Conservation (phyloP, 2,329 filamentous ascomycete species). For the Diaporthe sp. region DNA sequence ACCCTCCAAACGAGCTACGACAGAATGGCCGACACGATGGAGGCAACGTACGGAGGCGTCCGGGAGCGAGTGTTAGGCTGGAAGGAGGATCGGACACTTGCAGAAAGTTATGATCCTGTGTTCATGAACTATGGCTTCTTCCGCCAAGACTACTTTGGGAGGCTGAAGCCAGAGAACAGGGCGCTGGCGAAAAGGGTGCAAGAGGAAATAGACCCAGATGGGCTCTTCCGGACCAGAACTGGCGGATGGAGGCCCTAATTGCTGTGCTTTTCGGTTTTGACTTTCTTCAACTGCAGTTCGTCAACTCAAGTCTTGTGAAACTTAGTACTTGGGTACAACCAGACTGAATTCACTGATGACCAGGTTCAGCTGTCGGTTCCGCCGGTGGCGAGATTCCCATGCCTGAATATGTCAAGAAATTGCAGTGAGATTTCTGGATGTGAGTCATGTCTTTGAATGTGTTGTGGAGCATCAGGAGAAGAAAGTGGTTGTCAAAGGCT, state of each 20-base stretch:
- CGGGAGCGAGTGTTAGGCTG: neutral
- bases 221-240: neutral
- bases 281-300: neutral
- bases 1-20: conserved; percentile 12
- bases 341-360: too few species aligned
- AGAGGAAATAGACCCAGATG: conserved; percentile 5
- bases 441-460: too few species aligned
- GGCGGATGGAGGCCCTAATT: conserved; percentile 13
- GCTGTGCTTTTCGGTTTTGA: neutral
- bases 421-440: too few species aligned
- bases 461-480: too few species aligned
- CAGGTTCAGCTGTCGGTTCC: too few species aligned
- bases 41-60: conserved; percentile 21
- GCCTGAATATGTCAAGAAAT: too few species aligned
- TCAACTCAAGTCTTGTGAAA: neutral
- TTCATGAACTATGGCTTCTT: conserved; percentile 27
- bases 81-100: neutral
- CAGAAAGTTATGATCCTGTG: conserved; percentile 10
- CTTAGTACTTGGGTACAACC: too few species aligned
- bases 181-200: conserved; percentile 19
- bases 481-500: too few species aligned
- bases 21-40: conserved; percentile 15
- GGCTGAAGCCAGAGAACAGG: conserved; percentile 26
- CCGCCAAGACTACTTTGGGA: conserved; percentile 27
- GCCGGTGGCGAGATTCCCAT: too few species aligned